A percentile compares a stretch with the other conserved stretches of the same genome.
These are phyloP conservation scores for Pulveroboletus ravenelii DNA, from an alignment of 768 basidiomycete species.

Conservation along the genomic window DNA sequence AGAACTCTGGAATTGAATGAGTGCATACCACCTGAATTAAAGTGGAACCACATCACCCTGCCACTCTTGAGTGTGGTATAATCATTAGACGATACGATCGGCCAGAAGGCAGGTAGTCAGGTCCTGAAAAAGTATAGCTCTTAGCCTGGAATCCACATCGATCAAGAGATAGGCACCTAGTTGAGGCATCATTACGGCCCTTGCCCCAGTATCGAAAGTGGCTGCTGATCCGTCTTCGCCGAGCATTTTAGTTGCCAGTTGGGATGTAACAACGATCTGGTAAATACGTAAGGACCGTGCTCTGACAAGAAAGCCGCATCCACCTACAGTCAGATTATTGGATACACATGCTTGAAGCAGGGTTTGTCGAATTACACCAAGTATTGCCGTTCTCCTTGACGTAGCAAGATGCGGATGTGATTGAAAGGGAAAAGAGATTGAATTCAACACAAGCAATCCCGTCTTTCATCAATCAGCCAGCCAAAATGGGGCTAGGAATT, in stretches of 20 bases:
- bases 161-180: slow-evolving; percentile 42
- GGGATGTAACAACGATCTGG: slow-evolving; percentile 58
- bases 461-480: slow-evolving; percentile 31
- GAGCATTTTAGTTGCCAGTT: slow-evolving; percentile 65
- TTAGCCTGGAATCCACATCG: slow-evolving; percentile 5
- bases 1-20: slow-evolving; percentile 31
- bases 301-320: neutral
- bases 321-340: slow-evolving; percentile 46
- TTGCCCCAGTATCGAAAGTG: slow-evolving; percentile 59
- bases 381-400: slow-evolving; percentile 37
- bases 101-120: slow-evolving; percentile 39
- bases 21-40: slow-evolving; percentile 3
- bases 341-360: slow-evolving; percentile 48
- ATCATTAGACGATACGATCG: slow-evolving; percentile 42
- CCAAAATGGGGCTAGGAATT: slow-evolving; percentile 6
- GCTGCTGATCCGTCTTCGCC: slow-evolving; percentile 60
- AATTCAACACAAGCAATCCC: slow-evolving; percentile 59
- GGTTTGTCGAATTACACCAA: slow-evolving; percentile 50
- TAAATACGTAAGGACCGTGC: slow-evolving; percentile 4
- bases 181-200: slow-evolving; percentile 61
- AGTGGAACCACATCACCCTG: slow-evolving; percentile 36
- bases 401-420: slow-evolving; percentile 35
- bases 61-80: slow-evolving; percentile 35
- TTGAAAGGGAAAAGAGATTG: slow-evolving; percentile 67
- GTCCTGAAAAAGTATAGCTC: slow-evolving; percentile 18